Conservation (phyloP, 768 basidiomycete species). For the Dentipellis sp. region DNA sequence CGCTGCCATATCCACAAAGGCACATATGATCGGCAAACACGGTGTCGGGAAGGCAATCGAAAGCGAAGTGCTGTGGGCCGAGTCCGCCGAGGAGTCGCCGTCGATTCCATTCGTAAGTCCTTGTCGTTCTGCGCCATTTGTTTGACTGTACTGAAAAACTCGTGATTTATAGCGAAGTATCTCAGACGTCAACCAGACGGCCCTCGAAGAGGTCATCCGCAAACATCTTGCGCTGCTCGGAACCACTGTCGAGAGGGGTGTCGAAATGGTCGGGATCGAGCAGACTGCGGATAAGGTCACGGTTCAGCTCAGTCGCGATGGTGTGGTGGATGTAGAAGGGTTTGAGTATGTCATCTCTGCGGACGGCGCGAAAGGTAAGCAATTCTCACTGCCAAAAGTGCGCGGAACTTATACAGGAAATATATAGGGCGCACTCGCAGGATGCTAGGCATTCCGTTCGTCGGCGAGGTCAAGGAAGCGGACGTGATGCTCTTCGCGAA, state of each 20-base stretch:
- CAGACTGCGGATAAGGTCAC: conserved; percentile 24
- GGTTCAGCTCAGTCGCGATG: conserved; percentile 17
- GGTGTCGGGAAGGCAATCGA: too few species aligned
- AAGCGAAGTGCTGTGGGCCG: too few species aligned
- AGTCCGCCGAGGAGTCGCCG: too few species aligned
- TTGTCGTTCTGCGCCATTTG: too few species aligned
- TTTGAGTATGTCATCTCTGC: conserved; percentile 29
- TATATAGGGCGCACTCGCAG: conserved; percentile 28
- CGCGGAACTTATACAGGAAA: too few species aligned
- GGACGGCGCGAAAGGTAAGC: conserved; percentile 29
- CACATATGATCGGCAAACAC: too few species aligned
- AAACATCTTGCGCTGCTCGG: conserved; percentile 17
- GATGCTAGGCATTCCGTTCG: conserved; percentile 30
- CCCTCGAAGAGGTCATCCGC: conserved; percentile 24
- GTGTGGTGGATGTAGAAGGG: conserved; percentile 20
- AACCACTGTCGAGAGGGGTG: conserved; percentile 24
- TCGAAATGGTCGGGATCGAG: conserved; percentile 25
- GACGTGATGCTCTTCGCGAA: conserved; percentile 26
- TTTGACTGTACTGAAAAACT: too few species aligned
- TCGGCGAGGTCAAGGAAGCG: conserved; percentile 27
- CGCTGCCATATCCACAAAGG: too few species aligned
- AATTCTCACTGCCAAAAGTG: too few species aligned
- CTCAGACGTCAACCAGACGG: conserved; percentile 17
- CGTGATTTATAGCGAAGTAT: conserved; percentile 8
- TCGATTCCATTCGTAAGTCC: too few species aligned